Conservation (phyloP, 129 eudicot species). For the Pseudognaphalium luteoalbum region DNA sequence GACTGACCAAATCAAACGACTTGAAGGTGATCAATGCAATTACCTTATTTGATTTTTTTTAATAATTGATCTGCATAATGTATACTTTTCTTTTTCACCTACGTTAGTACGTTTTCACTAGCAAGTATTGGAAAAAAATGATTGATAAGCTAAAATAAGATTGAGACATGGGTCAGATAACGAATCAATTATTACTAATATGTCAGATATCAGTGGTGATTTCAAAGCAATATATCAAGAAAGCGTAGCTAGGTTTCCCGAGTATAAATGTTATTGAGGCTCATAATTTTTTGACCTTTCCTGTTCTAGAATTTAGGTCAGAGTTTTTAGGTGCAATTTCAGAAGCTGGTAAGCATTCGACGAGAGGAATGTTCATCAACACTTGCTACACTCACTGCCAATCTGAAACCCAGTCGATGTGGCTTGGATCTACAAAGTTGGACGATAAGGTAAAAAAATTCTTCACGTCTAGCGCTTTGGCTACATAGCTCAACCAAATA, state of each 20-base stretch:
- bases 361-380: slow-evolving; percentile 5
- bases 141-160: too few species aligned
- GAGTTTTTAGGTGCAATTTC: background rate
- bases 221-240: background rate
- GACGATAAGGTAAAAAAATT: background rate
- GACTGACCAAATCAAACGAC: slow-evolving; percentile 23
- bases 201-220: background rate
- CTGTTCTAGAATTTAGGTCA: background rate
- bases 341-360: background rate
- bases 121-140: too few species aligned
- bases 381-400: slow-evolving; percentile 1
- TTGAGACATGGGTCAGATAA: too few species aligned
- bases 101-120: too few species aligned
- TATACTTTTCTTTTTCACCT: too few species aligned
- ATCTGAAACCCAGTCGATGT: background rate
- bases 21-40: slow-evolving; percentile 26
- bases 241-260: background rate
- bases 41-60: background rate
- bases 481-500: background rate
- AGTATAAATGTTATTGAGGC: background rate
- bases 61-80: too few species aligned
- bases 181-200: too few species aligned
- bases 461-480: background rate
- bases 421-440: background rate
- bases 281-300: background rate